phyloP scores from a whole-genome alignment of 345 rosid genomes.

The Cardamine resedifolia region DNA sequence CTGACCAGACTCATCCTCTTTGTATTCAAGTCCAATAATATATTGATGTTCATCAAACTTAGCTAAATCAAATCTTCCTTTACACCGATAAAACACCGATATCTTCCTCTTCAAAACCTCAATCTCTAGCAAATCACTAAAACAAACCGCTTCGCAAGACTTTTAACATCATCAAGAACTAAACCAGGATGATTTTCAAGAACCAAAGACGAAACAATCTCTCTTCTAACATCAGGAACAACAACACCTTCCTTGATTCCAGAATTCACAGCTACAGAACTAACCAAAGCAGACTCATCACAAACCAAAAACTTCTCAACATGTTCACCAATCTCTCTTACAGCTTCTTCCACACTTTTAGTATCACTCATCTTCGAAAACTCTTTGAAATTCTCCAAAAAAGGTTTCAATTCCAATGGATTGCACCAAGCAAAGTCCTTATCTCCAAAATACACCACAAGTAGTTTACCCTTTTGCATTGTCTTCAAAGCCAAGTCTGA shows the following conservation, averaged over 20 bases:
- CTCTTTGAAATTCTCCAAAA: conserved; percentile 59
- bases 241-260: conserved; percentile 69
- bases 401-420: conserved; percentile 70
- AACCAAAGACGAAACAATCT: conserved; percentile 38
- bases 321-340: conserved; percentile 60
- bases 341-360: conserved; percentile 47
- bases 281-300: conserved; percentile 33
- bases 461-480: conserved; percentile 50
- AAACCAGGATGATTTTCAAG: conserved; percentile 46
- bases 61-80: conserved; percentile 46
- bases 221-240: conserved; percentile 61
- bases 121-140: conserved; percentile 43
- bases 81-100: conserved; percentile 53
- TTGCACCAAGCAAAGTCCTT: conserved; percentile 74
- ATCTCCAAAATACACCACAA: conserved; percentile 78
- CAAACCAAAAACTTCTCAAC: conserved; percentile 58
- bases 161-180: conserved; percentile 45
- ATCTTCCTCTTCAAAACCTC: conserved; percentile 57
- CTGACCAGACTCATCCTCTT: conserved; percentile 33
- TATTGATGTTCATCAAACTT: conserved; percentile 43
- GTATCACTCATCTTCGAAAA: conserved; percentile 56
- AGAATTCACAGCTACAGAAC: conserved; percentile 49
- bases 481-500: conserved; percentile 63
- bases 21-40: conserved; percentile 64
- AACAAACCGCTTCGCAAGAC: conserved; percentile 40